Evolutionary conservation across 192 early-diverging fungal species (phyloP).

Genomic region (Rhizophlyctis rosea): DNA sequence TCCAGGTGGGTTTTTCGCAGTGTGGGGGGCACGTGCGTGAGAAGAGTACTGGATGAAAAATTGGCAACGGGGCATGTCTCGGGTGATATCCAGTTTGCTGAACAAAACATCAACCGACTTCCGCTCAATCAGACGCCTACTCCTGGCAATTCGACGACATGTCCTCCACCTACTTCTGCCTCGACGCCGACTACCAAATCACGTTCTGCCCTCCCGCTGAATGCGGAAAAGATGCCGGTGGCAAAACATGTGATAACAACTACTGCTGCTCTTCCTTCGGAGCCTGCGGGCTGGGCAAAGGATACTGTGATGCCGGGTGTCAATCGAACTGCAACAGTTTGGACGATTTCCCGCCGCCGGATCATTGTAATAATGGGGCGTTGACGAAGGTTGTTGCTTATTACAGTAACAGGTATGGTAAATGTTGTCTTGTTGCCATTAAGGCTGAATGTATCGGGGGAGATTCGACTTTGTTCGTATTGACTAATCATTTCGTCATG

Average conservation of each 20-base stretch:
- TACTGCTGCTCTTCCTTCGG: slow-evolving; percentile 11
- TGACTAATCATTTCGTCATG: no score
- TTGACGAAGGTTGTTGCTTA: slow-evolving; percentile 11
- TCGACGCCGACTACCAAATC: slow-evolving; percentile 8
- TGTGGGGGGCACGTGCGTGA: no score
- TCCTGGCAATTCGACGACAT: not conserved
- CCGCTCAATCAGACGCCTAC: no score
- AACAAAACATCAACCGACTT: no score
- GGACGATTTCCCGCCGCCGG: slow-evolving; percentile 9
- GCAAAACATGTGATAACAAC: not conserved
- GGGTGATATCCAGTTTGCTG: no score
- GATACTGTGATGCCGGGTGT: slow-evolving; percentile 5
- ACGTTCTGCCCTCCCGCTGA: slow-evolving; percentile 11
- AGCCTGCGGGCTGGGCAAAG: not conserved
- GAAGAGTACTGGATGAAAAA: no score
- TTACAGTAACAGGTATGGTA: no score
- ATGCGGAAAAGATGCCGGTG: slow-evolving; percentile 1
- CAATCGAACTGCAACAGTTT: slow-evolving; percentile 7
- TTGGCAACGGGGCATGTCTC: no score
- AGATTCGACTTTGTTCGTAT: no score
- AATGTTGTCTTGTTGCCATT: no score
- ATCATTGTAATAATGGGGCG: not conserved
- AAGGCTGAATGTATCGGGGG: no score
- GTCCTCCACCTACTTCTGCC: not conserved
- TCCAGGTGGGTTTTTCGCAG: no score